Evolutionary conservation across 2,329 filamentous ascomycete genomes (phyloP).

Genomic region (Exophiala aquamarina): DNA sequence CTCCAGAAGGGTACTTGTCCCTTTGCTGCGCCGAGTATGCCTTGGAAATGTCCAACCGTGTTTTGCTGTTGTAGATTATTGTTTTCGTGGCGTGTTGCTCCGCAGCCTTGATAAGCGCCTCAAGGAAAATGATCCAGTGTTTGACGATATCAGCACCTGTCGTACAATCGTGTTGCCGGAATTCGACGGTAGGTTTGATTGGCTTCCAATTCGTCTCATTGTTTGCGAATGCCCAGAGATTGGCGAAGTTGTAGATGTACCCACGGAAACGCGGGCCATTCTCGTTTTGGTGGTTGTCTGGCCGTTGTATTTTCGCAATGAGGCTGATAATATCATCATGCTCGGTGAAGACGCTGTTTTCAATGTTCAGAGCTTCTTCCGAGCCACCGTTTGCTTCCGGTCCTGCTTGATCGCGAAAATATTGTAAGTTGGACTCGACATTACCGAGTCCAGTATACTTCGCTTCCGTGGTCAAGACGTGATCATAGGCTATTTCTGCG

Average conservation of each 20-base stretch:
- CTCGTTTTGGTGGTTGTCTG: not conserved
- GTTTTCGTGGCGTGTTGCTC: slow-evolving; percentile 15
- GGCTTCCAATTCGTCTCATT: slow-evolving; percentile 16
- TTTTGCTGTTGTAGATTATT: not conserved
- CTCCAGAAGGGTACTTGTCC: slow-evolving; percentile 11
- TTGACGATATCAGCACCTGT: slow-evolving; percentile 12
- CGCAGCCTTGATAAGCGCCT: slow-evolving; percentile 18
- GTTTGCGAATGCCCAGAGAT: slow-evolving; percentile 12
- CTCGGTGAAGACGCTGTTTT: slow-evolving; percentile 15
- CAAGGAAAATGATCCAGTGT: slow-evolving; percentile 23
- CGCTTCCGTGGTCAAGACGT: slow-evolving; percentile 15
- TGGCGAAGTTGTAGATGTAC: slow-evolving; percentile 24
- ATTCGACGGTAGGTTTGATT: slow-evolving; percentile 24
- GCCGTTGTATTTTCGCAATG: slow-evolving; percentile 12
- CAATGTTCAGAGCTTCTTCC: not conserved
- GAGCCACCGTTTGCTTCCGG: not conserved
- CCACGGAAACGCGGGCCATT: slow-evolving; percentile 11
- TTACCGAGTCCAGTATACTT: slow-evolving; percentile 19
- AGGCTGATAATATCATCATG: slow-evolving; percentile 14
- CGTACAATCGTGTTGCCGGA: slow-evolving; percentile 24
- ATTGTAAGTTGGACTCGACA: slow-evolving; percentile 17
- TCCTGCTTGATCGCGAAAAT: not conserved
- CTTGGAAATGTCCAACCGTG: not conserved
- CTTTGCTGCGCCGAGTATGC: slow-evolving; percentile 13
- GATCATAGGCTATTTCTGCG: slow-evolving; percentile 7